phyloP scores from a whole-genome alignment of 2,329 filamentous ascomycete genomes.

The Fusarium metavorans region DNA sequence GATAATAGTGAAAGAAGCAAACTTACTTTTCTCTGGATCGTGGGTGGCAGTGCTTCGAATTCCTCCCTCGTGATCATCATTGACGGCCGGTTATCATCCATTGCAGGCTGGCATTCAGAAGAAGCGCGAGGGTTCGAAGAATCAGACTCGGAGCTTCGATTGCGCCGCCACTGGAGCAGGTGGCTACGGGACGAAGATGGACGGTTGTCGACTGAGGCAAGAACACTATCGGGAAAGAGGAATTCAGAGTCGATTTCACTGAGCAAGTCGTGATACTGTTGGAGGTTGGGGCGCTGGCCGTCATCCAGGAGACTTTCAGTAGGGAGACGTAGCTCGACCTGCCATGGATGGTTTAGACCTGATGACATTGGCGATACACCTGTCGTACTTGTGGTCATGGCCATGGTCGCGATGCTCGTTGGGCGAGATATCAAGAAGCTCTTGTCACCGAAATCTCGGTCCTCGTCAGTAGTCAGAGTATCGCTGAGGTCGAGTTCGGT shows the following conservation, averaged over 20 bases:
- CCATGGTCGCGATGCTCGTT: constrained; percentile 39
- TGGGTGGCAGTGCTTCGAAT: constrained; percentile 66
- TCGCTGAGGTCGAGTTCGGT: constrained; percentile 26
- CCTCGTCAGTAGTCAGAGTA: constrained; percentile 10
- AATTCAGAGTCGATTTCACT: constrained; percentile 39
- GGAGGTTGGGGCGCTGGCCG: constrained; percentile 24
- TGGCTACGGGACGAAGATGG: constrained; percentile 47
- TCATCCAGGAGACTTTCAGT: constrained; percentile 17
- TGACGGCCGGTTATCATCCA: constrained; percentile 41
- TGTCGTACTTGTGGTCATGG: constrained; percentile 25
- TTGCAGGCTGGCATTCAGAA: constrained; percentile 35
- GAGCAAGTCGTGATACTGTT: constrained; percentile 37
- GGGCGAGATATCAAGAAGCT: constrained; percentile 44
- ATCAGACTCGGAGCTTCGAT: constrained; percentile 30
- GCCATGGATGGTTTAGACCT: constrained; percentile 27
- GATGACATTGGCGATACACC: constrained; percentile 14
- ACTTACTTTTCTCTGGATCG: constrained; percentile 69
- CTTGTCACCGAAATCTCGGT: constrained; percentile 32
- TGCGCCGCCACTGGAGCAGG: constrained; percentile 36
- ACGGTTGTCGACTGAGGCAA: constrained; percentile 33
- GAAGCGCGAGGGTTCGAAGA: constrained; percentile 40
- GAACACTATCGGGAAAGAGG: constrained; percentile 31
- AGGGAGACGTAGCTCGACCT: constrained; percentile 34
- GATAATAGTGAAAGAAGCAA: constrained; percentile 23
- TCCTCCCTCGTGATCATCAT: constrained; percentile 52